Percentiles rank a stretch among this genome's conserved stretches.
Conservation (phyloP, 257 asterid genomes). For the Avicennia marina region DNA sequence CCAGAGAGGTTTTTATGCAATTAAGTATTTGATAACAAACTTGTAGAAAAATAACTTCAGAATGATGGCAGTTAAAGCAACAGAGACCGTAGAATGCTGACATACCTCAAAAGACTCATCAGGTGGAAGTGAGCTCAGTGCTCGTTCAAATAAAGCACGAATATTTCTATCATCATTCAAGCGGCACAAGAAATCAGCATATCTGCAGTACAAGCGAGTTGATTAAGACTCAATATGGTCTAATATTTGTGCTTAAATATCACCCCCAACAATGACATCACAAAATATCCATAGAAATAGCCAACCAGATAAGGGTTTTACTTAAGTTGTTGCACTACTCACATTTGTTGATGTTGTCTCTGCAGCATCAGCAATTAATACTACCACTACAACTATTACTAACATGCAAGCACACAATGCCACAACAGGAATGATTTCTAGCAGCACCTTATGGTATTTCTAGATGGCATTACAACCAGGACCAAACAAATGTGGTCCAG, state of each 20-base stretch:
- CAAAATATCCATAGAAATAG: background rate
- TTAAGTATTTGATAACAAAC: background rate
- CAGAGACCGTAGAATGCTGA: conserved; percentile 9
- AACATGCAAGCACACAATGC: no score
- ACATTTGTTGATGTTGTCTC: no score
- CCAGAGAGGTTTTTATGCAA: background rate
- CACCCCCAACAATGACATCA: background rate
- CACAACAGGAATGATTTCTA: no score
- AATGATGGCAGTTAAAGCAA: background rate
- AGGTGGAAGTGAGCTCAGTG: conserved; percentile 88
- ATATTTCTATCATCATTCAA: conserved; percentile 91
- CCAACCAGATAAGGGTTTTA: no score
- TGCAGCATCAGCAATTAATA: no score
- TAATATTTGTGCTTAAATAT: background rate
- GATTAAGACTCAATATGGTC: background rate
- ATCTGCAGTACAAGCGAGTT: conserved; percentile 49
- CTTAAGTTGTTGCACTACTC: no score
- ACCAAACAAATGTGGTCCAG: no score
- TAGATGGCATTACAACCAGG: no score
- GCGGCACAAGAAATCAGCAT: conserved; percentile 90
- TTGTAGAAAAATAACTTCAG: background rate
- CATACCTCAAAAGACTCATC: conserved; percentile 90
- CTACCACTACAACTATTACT: no score
- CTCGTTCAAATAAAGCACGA: conserved; percentile 97
- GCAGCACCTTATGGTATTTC: no score